These are phyloP conservation scores for Bryoerythrophyllum caledonicum DNA, from an alignment of 225 moss, liverwort and hornwort genomes.

Conservation along the genomic window DNA sequence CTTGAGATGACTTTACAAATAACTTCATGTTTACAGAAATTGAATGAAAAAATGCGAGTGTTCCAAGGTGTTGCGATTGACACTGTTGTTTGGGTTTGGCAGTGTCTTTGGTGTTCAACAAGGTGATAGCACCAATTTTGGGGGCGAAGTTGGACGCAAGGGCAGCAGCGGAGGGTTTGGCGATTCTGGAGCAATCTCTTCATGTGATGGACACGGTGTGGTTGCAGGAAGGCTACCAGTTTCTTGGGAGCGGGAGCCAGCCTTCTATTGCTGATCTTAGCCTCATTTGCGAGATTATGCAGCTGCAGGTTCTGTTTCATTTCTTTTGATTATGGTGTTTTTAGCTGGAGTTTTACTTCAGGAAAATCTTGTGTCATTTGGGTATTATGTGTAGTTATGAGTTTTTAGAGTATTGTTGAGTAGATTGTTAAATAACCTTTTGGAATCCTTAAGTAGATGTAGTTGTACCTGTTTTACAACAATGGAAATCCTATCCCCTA, in stretches of 20 bases:
- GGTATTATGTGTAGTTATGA: neutral
- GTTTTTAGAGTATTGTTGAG: neutral
- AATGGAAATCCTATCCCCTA: no score
- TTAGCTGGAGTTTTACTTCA: no score
- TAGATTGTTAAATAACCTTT: neutral
- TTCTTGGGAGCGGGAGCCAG: constrained; percentile 39
- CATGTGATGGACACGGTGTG: constrained; percentile 41
- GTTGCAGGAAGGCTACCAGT: constrained; percentile 53
- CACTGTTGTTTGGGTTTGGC: constrained; percentile 16
- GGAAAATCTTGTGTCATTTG: neutral
- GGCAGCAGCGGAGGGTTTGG: constrained; percentile 8
- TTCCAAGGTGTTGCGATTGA: neutral
- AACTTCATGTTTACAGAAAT: no score
- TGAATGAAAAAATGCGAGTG: no score
- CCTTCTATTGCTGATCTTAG: constrained; percentile 63
- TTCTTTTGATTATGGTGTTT: no score
- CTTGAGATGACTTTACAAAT: no score
- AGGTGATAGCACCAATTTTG: constrained; percentile 30
- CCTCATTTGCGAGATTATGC: constrained; percentile 53
- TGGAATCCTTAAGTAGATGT: no score
- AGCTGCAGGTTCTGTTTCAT: constrained; percentile 32
- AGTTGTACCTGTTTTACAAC: no score
- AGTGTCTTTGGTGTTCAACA: constrained; percentile 45
- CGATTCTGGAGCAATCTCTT: constrained; percentile 30
- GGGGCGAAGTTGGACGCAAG: constrained; percentile 37